phyloP scores from a whole-genome alignment of 345 rosid genomes.

The Brassica incana region DNA sequence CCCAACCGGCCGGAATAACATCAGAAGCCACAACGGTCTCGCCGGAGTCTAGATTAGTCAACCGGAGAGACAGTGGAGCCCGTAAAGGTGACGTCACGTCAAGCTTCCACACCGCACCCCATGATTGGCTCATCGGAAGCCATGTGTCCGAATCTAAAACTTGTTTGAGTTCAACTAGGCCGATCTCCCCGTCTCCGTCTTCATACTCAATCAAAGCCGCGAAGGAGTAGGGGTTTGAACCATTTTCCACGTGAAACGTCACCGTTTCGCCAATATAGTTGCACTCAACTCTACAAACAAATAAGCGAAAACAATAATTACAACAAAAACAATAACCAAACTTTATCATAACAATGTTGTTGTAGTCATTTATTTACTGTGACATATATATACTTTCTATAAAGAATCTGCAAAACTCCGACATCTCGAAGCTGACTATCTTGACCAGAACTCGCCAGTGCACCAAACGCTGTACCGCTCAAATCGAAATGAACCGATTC shows the following conservation, averaged over 20 bases:
- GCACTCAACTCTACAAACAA: conserved; percentile 52
- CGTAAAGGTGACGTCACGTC: conserved; percentile 44
- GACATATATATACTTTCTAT: conserved; percentile 46
- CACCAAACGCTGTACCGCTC: conserved; percentile 72
- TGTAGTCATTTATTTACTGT: background rate
- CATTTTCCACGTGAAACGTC: conserved; percentile 51
- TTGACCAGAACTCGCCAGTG: conserved; percentile 62
- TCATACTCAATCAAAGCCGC: conserved; percentile 47
- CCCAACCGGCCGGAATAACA: conserved; percentile 63
- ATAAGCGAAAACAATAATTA: too few species aligned
- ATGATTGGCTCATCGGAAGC: conserved; percentile 54
- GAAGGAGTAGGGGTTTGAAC: conserved; percentile 58
- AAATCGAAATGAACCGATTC: conserved; percentile 66
- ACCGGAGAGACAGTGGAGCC: conserved; percentile 56
- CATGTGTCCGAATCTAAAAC: conserved; percentile 45
- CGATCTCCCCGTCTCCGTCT: conserved; percentile 58
- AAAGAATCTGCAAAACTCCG: conserved; percentile 56
- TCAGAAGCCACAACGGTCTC: conserved; percentile 40
- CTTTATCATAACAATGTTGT: too few species aligned
- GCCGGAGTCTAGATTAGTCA: conserved; percentile 45
- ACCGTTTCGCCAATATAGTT: conserved; percentile 45
- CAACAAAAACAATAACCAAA: background rate
- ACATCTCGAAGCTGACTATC: conserved; percentile 52
- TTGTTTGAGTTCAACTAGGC: conserved; percentile 48
- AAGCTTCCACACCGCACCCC: conserved; percentile 72